These are phyloP conservation scores for Claviceps sorghi DNA, from an alignment of 2,329 filamentous ascomycete genomes.

Conservation along the genomic window DNA sequence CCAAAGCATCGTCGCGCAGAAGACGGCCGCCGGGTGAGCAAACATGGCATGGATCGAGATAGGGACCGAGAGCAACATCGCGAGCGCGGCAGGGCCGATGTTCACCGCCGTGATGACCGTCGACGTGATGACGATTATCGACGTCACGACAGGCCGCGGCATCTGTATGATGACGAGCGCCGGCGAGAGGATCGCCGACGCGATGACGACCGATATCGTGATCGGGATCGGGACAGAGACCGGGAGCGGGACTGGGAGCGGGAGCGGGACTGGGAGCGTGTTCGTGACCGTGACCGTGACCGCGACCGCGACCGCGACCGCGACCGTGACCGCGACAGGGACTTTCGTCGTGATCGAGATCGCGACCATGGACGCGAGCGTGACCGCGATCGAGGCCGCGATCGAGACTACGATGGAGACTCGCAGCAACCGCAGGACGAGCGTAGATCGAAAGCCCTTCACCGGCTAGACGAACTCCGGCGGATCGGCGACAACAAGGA, in stretches of 20 bases:
- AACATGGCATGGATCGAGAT: slow-evolving; percentile 21
- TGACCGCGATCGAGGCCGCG: slow-evolving; percentile 11
- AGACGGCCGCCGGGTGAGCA: slow-evolving; percentile 24
- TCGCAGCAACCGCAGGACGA: slow-evolving; percentile 24
- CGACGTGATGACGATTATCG: slow-evolving; percentile 14
- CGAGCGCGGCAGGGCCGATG: slow-evolving; percentile 6
- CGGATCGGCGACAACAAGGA: slow-evolving; percentile 35
- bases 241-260: slow-evolving; percentile 8
- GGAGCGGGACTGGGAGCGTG: not conserved
- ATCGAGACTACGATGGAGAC: slow-evolving; percentile 13
- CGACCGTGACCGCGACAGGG: slow-evolving; percentile 11
- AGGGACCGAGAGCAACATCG: not conserved
- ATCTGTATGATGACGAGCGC: slow-evolving; percentile 19
- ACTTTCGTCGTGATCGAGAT: slow-evolving; percentile 11
- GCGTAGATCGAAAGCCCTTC: slow-evolving; percentile 25
- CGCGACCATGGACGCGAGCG: slow-evolving; percentile 13
- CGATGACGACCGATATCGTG: slow-evolving; percentile 11
- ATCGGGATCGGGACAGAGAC: slow-evolving; percentile 9
- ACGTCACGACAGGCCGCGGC: slow-evolving; percentile 19
- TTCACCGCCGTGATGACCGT: slow-evolving; percentile 4
- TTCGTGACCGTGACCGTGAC: slow-evolving; percentile 8
- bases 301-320: slow-evolving; percentile 9
- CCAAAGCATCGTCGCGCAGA: slow-evolving; percentile 29
- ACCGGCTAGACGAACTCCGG: slow-evolving; percentile 28
- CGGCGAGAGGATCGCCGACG: slow-evolving; percentile 14